Conservation (phyloP, 305 asterid species). For the Fraxinus ornus region DNA sequence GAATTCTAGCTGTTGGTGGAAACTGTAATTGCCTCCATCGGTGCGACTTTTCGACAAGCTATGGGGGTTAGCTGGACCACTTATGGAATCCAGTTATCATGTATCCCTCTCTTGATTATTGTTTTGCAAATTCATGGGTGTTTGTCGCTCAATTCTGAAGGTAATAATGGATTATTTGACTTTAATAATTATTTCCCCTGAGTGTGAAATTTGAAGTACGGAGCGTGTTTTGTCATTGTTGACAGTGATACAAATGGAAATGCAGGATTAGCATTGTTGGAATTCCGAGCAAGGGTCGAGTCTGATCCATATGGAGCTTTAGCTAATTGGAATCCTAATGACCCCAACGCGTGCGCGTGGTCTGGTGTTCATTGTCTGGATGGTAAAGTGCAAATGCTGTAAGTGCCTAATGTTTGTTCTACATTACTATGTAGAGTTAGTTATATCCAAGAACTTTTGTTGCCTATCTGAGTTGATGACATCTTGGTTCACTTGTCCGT, state of each 20-base stretch:
- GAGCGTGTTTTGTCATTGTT: neutral
- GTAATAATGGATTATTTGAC: constrained; percentile 32
- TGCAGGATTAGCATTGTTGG: constrained; percentile 44
- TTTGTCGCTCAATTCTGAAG: constrained; percentile 73
- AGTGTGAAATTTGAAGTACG: neutral
- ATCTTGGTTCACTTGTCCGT: neutral
- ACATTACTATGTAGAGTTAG: neutral
- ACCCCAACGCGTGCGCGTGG: constrained; percentile 79
- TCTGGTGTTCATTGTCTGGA: constrained; percentile 71
- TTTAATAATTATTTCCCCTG: neutral
- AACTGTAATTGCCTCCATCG: constrained; percentile 18
- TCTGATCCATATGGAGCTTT: constrained; percentile 71
- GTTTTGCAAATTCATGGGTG: constrained; percentile 47
- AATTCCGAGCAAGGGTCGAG: constrained; percentile 56
- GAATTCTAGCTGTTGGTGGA: constrained; percentile 65
- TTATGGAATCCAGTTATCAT: constrained; percentile 40
- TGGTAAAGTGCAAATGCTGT: constrained; percentile 73
- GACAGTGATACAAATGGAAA: constrained; percentile 13
- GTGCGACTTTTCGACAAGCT: constrained; percentile 43
- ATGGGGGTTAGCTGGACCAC: constrained; percentile 73
- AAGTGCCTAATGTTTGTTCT: constrained; percentile 38
- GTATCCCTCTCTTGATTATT: constrained; percentile 46
- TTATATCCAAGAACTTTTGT: neutral
- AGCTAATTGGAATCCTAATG: constrained; percentile 65
- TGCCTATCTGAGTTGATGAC: neutral